Evolutionary conservation across 768 basidiomycete genomes (phyloP), one percentile per base, ranked within the genome.

Genomic region (Collybia nuda): DNA sequence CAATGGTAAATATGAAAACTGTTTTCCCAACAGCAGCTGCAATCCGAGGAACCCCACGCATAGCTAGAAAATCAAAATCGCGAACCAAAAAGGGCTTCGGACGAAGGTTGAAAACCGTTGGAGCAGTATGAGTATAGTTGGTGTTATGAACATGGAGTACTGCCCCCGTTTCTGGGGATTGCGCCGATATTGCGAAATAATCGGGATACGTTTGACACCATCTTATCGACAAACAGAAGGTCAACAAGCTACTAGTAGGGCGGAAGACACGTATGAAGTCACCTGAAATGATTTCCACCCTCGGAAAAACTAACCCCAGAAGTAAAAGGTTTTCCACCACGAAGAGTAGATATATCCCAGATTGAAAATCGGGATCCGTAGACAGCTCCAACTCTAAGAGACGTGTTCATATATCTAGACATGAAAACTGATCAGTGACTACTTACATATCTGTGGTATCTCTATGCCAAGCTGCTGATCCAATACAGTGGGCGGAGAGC

Each of bases 131-230:
- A 15, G 82, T 65, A 63, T 84, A 88, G 45, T 77, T 76, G 40
- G 76, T 72, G 57, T 87, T 88, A 68, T 89, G 80, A 37, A 92
- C 74, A 59, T 89, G 79, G 35, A 93, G 73, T 24, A 79, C 67
- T 23, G 88, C 90, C 48, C 87, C 89, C 52, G 73, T 79, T 29
- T 67, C 64, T 8, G 82, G 73, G 3, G 78, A 78, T 58, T 78
- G 75, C 5, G 84, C 76, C 6, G 88, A 84, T 47, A 91, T 82
- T 35, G 86, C 90, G 67, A 93, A 93, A 58, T 85, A 85, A 47
- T 88, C 84, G 8, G 88, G 77, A 63, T 80, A 81, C 14, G 87
- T 86, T 19, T 77, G 82, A 56, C 85, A 90, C 90, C 90, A 92
- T 43, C 89, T 91, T 12, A 23, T 11, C 9, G 50, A 18, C 49